A percentile compares a stretch with the other conserved stretches of the same genome.
Conservation (phyloP, 345 rosid genomes). For the Rubroshorea leprosula region DNA sequence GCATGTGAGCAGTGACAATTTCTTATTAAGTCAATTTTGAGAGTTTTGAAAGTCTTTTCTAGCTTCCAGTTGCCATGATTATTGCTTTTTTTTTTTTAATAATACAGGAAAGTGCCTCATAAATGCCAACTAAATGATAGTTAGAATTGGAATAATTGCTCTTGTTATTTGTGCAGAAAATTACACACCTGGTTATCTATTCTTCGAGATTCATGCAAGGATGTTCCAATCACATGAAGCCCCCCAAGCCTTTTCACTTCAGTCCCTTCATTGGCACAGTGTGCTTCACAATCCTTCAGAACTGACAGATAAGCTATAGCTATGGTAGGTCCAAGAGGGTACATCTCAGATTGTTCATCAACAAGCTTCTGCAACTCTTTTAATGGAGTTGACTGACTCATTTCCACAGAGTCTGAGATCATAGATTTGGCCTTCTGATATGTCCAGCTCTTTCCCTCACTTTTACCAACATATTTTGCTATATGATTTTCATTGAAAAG, state of each 20-base stretch:
- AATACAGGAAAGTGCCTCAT: constrained; percentile 2
- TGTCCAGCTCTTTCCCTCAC: constrained; percentile 81
- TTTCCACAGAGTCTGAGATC: constrained; percentile 69
- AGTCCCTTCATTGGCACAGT: constrained; percentile 75
- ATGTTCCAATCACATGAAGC: constrained; percentile 93
- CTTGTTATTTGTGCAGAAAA: constrained; percentile 5
- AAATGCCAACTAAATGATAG: constrained; percentile 5
- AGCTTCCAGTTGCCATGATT: no score
- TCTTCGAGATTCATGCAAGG: constrained; percentile 93
- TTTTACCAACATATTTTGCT: constrained; percentile 91
- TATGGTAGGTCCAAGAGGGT: constrained; percentile 86
- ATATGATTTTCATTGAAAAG: constrained; percentile 23
- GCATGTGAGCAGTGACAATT: no score
- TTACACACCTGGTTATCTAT: constrained; percentile 85
- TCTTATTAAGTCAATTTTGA: no score
- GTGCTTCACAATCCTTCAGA: constrained; percentile 81
- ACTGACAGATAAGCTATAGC: constrained; percentile 82
- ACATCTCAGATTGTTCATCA: constrained; percentile 78
- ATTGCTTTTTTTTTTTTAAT: no score
- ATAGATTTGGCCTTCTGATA: constrained; percentile 63
- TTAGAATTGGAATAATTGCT: constrained; percentile 11
- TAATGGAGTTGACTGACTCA: constrained; percentile 64
- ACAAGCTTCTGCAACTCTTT: constrained; percentile 59
- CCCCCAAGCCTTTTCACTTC: constrained; percentile 96
- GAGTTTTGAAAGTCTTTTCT: no score